Conservation (phyloP, 2,329 filamentous ascomycete species). For the Calonectria pteridis region DNA sequence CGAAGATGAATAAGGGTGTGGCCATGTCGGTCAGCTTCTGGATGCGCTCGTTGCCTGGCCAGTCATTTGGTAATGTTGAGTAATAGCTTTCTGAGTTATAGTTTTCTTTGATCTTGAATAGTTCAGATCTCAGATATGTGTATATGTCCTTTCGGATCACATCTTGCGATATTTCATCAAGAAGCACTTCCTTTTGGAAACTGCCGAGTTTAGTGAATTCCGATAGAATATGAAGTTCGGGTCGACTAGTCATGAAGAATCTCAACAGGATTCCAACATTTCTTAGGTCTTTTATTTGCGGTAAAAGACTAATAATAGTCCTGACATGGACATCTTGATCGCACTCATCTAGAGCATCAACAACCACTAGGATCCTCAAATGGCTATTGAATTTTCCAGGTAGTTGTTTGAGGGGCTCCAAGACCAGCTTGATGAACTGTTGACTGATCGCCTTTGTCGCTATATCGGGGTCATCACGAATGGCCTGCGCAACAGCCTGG, state of each 20-base stretch:
- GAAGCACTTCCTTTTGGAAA: not conserved
- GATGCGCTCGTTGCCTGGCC: constrained; percentile 16
- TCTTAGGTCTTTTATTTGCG: constrained; percentile 12
- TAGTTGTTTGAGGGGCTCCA: constrained; percentile 45
- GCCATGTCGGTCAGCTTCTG: constrained; percentile 42
- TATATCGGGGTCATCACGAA: constrained; percentile 48
- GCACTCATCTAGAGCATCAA: constrained; percentile 49
- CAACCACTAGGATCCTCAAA: constrained; percentile 42
- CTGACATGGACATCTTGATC: constrained; percentile 43
- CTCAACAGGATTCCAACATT: constrained; percentile 31
- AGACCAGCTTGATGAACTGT: constrained; percentile 49
- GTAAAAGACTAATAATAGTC: constrained; percentile 47
- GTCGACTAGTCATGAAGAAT: constrained; percentile 57
- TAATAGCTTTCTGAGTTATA: constrained; percentile 36
- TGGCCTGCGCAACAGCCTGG: constrained; percentile 39
- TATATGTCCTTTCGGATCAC: not conserved
- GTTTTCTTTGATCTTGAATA: constrained; percentile 31
- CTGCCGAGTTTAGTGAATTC: not conserved
- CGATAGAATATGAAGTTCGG: constrained; percentile 51
- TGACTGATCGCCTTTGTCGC: constrained; percentile 44
- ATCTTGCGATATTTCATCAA: not conserved
- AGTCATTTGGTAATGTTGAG: constrained; percentile 33
- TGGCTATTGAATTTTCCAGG: too few species aligned
- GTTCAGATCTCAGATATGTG: constrained; percentile 29
- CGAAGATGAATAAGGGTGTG: constrained; percentile 52